These are phyloP conservation scores for Venturia pyrina DNA, from an alignment of 2,329 filamentous ascomycete species.

Conservation along the genomic window DNA sequence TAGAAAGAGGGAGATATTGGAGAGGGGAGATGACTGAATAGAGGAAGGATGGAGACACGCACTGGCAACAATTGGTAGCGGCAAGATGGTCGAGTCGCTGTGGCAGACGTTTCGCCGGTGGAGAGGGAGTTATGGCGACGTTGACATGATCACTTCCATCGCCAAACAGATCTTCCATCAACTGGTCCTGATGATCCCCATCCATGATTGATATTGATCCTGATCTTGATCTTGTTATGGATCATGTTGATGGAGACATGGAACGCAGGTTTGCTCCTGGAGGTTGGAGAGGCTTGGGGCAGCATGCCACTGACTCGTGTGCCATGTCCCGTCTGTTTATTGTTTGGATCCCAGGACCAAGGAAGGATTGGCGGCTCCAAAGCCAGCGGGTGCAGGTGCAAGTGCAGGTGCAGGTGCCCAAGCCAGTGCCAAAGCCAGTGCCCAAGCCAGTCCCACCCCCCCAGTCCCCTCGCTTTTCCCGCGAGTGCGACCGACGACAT, in stretches of 20 bases:
- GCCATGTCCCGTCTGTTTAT: background rate
- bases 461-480: too few species aligned
- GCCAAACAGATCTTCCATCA: slow-evolving; percentile 41
- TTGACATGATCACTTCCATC: slow-evolving; percentile 48
- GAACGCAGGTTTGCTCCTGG: too few species aligned
- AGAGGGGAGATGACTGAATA: slow-evolving; percentile 10
- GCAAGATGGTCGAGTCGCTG: slow-evolving; percentile 69
- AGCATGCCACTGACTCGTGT: too few species aligned
- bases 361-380: too few species aligned
- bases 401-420: too few species aligned
- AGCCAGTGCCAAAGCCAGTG: too few species aligned
- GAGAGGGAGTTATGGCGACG: slow-evolving; percentile 43
- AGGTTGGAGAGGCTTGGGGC: too few species aligned
- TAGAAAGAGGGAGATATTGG: background rate
- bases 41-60: slow-evolving; percentile 29
- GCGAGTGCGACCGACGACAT: too few species aligned
- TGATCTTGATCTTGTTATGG: background rate
- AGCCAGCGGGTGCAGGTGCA: too few species aligned
- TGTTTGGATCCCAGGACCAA: too few species aligned
- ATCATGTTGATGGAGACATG: background rate
- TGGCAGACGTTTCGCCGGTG: slow-evolving; percentile 56
- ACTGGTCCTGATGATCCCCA: slow-evolving; percentile 36
- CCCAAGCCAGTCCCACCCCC: background rate
- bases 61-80: slow-evolving; percentile 72
- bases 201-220: slow-evolving; percentile 18